Percentiles rank a stretch among this genome's conserved stretches.
Conservation (phyloP, 208 protist species). For the Leishmania braziliensis region DNA sequence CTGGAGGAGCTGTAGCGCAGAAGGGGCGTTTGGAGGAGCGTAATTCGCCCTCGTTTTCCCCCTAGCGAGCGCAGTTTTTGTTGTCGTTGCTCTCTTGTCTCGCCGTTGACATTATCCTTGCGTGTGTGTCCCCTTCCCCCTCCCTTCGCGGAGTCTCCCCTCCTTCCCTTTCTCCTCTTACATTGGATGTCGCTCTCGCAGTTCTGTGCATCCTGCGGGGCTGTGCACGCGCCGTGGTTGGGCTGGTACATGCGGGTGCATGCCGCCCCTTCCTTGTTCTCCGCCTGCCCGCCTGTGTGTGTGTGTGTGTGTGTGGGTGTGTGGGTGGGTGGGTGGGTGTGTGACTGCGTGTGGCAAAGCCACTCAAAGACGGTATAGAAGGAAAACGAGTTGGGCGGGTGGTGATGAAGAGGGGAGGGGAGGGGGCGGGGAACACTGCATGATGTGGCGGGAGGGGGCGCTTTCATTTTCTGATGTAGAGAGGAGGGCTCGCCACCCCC, state of each 20-base stretch:
- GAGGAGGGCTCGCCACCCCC: background rate
- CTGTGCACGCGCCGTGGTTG: background rate
- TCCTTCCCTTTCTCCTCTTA: background rate
- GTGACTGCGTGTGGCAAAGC: background rate
- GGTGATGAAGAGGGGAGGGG: background rate
- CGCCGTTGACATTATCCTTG: background rate
- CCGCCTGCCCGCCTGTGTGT: background rate
- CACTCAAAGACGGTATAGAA: background rate
- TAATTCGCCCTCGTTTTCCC: background rate
- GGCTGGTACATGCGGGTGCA: background rate
- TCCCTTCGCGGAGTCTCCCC: background rate
- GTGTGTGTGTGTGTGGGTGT: constrained; percentile 22
- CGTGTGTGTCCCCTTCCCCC: background rate
- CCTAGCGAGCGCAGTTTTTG: background rate
- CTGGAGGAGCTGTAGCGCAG: constrained; percentile 75
- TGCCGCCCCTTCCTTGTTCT: background rate
- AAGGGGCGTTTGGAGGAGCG: background rate
- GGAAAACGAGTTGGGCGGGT: background rate
- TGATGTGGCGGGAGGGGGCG: background rate
- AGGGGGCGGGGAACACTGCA: background rate
- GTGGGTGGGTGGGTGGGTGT: constrained; percentile 19
- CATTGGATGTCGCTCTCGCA: background rate
- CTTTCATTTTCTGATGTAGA: constrained; percentile 1
- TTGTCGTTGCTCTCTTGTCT: background rate
- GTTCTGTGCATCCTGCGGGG: background rate